Evolutionary conservation across 2,329 filamentous ascomycete genomes (phyloP).

Genomic region (Thermochaetoides dissita): DNA sequence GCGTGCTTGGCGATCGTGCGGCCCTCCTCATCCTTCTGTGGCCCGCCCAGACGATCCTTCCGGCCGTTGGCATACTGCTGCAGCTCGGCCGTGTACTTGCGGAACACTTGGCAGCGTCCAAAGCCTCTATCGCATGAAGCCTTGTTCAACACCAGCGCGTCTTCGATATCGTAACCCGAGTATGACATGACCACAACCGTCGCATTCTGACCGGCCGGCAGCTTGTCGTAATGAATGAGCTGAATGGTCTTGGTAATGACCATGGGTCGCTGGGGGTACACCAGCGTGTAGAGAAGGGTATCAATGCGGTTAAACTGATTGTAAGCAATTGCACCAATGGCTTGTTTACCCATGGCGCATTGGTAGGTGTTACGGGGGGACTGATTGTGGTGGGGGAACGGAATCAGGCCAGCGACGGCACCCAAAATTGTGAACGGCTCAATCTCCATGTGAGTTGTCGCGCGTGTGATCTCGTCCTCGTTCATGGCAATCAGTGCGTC

Average conservation of each 20-base stretch:
- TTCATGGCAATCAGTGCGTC: constrained; percentile 87
- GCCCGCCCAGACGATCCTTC: constrained; percentile 50
- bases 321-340: constrained; percentile 93
- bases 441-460: constrained; percentile 90
- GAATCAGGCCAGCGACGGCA: constrained; percentile 89
- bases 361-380: constrained; percentile 98
- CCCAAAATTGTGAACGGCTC: constrained; percentile 95
- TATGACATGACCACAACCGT: constrained; percentile 99
- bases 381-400: constrained; percentile 97
- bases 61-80: constrained; percentile 80
- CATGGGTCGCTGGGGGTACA: constrained; percentile 95
- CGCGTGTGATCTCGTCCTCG: constrained; percentile 67
- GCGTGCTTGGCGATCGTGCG: constrained; percentile 53
- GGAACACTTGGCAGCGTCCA: constrained; percentile 93
- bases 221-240: constrained; percentile 90
- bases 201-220: constrained; percentile 91
- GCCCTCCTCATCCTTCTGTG: constrained; percentile 46
- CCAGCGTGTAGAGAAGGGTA: constrained; percentile 87
- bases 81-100: constrained; percentile 76
- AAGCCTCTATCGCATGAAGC: constrained; percentile 90
- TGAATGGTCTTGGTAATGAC: constrained; percentile 96
- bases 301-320: constrained; percentile 97
- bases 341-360: constrained; percentile 99
- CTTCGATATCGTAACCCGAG: constrained; percentile 98
- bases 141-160: constrained; percentile 93